Evolutionary conservation across 208 protist genomes (phyloP).

Genomic region (Trichomonas tenax): DNA sequence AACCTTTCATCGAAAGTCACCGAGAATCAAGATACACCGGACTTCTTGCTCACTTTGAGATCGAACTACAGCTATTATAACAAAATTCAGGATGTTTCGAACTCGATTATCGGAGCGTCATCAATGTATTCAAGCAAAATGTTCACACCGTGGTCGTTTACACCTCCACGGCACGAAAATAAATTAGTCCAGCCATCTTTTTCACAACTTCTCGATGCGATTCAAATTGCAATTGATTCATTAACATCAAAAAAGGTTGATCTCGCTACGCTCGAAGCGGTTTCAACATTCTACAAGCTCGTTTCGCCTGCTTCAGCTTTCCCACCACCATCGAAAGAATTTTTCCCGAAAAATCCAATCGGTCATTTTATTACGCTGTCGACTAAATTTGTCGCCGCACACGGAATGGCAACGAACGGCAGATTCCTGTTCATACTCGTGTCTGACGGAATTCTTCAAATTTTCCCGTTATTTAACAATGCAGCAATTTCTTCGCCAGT

Average conservation of each 20-base stretch:
- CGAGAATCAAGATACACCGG: not conserved
- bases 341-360: not conserved
- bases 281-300: not conserved
- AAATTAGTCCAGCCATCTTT: not conserved
- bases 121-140: not conserved
- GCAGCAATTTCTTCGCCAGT: not conserved
- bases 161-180: not conserved
- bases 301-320: not conserved
- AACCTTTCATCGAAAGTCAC: not conserved
- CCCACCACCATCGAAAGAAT: not conserved
- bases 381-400: not conserved
- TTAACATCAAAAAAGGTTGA: not conserved
- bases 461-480: not conserved
- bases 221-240: not conserved
- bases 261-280: not conserved
- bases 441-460: not conserved
- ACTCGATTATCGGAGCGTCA: not conserved
- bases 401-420: not conserved
- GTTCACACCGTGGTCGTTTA: not conserved
- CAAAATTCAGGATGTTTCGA: not conserved
- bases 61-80: not conserved
- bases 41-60: not conserved
- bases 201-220: not conserved
- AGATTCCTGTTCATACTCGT: not conserved
- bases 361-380: not conserved